Conservation (phyloP, 2,329 filamentous ascomycete genomes). For the Elsinoe batatas region DNA sequence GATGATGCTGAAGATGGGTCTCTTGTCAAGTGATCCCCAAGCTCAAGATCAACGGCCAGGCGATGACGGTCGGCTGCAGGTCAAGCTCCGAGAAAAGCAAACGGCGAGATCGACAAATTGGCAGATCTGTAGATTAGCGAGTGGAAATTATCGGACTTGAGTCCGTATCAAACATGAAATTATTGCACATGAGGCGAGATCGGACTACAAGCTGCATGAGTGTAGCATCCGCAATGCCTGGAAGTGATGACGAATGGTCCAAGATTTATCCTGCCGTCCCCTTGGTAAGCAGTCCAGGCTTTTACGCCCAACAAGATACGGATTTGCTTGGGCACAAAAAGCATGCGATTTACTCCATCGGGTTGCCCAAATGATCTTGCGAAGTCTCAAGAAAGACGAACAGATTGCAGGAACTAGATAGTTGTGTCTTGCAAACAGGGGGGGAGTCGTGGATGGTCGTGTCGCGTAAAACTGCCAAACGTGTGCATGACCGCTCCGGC, state of each 20-base stretch:
- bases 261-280: neutral
- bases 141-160: neutral
- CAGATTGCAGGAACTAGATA: too few species aligned
- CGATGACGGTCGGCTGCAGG: neutral
- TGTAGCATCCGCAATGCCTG: neutral
- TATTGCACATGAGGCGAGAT: too few species aligned
- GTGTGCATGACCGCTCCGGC: neutral
- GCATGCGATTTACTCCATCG: too few species aligned
- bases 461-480: neutral
- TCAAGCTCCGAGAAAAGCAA: neutral
- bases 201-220: too few species aligned
- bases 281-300: too few species aligned
- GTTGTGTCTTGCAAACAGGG: too few species aligned
- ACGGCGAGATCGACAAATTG: neutral
- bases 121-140: neutral
- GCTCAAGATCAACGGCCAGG: neutral
- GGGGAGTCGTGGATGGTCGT: neutral
- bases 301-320: too few species aligned
- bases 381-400: too few species aligned
- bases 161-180: too few species aligned
- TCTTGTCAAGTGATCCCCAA: neutral
- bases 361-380: too few species aligned
- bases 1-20: too few species aligned
- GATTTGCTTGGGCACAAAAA: too few species aligned
- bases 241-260: constrained; percentile 1